Base-by-base conservation (phyloP, 140 eudicot species). In the Flaveria floridana region DNA sequence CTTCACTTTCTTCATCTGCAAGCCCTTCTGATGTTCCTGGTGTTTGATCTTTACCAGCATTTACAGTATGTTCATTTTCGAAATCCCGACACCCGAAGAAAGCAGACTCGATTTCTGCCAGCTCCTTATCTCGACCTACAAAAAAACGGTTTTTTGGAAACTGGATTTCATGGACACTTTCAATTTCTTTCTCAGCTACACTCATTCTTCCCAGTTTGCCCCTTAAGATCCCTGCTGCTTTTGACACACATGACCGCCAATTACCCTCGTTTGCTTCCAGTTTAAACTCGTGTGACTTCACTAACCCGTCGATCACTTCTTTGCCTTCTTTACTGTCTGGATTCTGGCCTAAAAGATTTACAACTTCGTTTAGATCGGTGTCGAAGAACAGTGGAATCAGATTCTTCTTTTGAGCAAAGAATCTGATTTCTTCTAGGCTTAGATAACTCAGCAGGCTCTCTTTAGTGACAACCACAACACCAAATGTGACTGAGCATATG, bases 391-490 rank as follows among this genome's bases (percentile, higher is more conserved):
- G 23, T 9, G 98, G 98, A 19, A 92, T 86, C 62, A 92, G 76
- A 81, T 89, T 92, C 92, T 87, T 92, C 64, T 92, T 92, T 56
- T 89, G 98, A 28, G 95, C 86, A 71, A 92, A 90, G 85, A 92
- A 92, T 81, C 92, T 64, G 16, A 92, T 83, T 76, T 92, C 98
- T 73, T 92, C 98, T 79, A 89, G 65, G 71, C 86, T 89, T 65
- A 84, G 75, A 78, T 86, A 88, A 68, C 86, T 92, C 61, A 68
- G 50, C 53, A 86, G 77, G 80, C 92, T 87, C 47, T 81, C 70
- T 42, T 71, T 78, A 11, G 90, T 87, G 26, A 89, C 80, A 12
- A 89, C 90, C 75, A 89, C 89, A 70, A 92, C 82, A 25, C 98
- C 98, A 41, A 67, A 89, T 28, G 90, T 78, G 16, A 86, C 98